phyloP scores from a whole-genome alignment of 2,329 filamentous ascomycete species.

The Pestalotiopsis sp. region DNA sequence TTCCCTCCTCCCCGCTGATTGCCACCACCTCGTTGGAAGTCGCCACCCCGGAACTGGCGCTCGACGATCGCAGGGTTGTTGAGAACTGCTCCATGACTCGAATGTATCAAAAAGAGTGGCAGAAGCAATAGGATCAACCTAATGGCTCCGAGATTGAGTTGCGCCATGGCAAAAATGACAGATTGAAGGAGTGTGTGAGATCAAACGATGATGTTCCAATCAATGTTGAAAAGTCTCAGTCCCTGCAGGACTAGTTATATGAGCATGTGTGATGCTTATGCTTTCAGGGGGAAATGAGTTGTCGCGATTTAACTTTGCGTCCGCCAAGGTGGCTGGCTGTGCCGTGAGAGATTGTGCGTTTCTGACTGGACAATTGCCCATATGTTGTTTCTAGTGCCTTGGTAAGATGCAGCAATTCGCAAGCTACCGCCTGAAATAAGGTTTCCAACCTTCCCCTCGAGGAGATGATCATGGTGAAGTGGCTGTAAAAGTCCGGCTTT shows the following conservation, averaged over 20 bases:
- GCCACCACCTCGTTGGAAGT: background rate
- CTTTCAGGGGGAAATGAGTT: conserved; percentile 5
- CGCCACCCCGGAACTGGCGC: background rate
- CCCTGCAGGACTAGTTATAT: background rate
- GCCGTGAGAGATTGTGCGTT: background rate
- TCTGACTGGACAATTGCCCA: background rate
- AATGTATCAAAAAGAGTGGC: background rate
- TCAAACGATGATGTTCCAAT: background rate
- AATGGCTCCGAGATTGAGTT: background rate
- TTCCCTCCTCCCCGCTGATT: background rate
- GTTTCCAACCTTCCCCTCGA: background rate
- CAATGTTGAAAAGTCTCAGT: background rate
- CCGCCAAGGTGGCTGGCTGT: background rate
- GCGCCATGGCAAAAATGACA: background rate
- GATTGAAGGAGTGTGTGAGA: background rate
- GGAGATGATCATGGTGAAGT: background rate
- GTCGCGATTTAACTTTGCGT: background rate
- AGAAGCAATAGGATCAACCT: background rate
- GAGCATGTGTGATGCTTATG: background rate
- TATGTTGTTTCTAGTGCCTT: background rate
- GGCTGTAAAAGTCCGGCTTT: background rate
- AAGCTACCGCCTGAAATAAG: background rate
- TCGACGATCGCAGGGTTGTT: background rate
- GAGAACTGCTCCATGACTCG: background rate
- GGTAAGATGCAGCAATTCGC: background rate